Conservation (phyloP, 2,329 filamentous ascomycete genomes). For the Elsinoe ampelina region DNA sequence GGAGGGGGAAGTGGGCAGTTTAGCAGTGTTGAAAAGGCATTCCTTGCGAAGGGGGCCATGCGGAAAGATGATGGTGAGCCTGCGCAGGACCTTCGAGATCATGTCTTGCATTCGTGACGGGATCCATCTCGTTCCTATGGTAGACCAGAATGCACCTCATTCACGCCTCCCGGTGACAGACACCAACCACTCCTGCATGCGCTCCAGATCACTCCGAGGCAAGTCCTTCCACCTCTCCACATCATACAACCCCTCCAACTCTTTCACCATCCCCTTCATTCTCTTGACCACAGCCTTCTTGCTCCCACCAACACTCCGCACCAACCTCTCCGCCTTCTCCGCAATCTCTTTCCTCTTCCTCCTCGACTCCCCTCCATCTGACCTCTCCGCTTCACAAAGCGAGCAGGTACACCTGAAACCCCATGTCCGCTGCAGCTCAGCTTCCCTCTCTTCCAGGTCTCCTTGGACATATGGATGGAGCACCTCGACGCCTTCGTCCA, state of each 20-base stretch:
- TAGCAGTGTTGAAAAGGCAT: too few relatives aligned
- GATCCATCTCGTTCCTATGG: too few relatives aligned
- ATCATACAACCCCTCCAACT: neutral
- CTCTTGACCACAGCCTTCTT: neutral
- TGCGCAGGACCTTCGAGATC: too few relatives aligned
- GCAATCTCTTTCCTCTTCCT: conserved; percentile 2
- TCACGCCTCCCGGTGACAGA: neutral
- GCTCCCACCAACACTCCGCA: neutral
- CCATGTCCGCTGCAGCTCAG: conserved; percentile 17
- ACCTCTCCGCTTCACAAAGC: conserved; percentile 17
- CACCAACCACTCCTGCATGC: neutral
- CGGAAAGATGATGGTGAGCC: too few relatives aligned
- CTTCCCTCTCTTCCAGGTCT: neutral
- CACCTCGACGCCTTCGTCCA: conserved; percentile 23
- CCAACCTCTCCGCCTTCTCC: neutral
- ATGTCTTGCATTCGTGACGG: too few relatives aligned
- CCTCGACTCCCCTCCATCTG: conserved; percentile 16
- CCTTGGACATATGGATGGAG: neutral
- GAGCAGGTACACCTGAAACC: conserved; percentile 17
- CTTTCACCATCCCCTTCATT: neutral
- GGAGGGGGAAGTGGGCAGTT: too few relatives aligned
- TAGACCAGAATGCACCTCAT: neutral
- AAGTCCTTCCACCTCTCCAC: neutral
- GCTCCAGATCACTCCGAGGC: neutral
- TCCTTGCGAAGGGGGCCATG: too few relatives aligned